phyloP scores from a whole-genome alignment of 2,329 filamentous ascomycete genomes.

The Colletotrichum graminicola region DNA sequence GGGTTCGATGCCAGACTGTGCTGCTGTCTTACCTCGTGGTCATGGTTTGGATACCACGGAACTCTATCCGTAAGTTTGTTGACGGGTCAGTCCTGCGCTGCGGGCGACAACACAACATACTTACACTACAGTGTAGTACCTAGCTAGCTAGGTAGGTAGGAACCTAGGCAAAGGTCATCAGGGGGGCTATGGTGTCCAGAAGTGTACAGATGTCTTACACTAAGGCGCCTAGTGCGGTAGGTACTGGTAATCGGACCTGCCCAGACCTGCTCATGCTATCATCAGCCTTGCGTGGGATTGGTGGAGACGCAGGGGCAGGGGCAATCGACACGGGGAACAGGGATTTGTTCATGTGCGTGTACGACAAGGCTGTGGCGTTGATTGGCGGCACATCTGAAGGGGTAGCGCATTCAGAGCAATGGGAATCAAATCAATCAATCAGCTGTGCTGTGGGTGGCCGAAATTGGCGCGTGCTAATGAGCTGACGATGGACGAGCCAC shows the following conservation, averaged over 20 bases:
- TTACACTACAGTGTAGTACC: too few species aligned
- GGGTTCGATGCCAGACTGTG: constrained; percentile 4
- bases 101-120: too few species aligned
- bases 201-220: too few species aligned
- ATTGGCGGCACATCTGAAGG: neutral
- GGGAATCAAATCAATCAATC: neutral
- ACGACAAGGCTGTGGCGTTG: constrained; percentile 13
- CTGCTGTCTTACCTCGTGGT: constrained; percentile 32
- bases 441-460: constrained; percentile 1
- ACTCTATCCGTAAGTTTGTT: neutral
- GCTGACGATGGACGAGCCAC: neutral
- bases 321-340: constrained; percentile 8
- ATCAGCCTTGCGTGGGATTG: constrained; percentile 38
- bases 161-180: too few species aligned
- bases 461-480: constrained; percentile 5
- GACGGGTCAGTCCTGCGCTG: neutral
- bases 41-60: constrained; percentile 3
- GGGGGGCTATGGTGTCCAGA: too few species aligned
- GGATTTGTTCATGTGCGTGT: neutral
- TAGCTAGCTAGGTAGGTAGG: too few species aligned
- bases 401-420: neutral
- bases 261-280: constrained; percentile 17
- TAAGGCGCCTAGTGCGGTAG: neutral
- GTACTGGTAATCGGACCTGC: neutral
- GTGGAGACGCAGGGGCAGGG: constrained; percentile 29